These are phyloP conservation scores for Collybia sordida DNA, from an alignment of 768 basidiomycete species.

Conservation along the genomic window DNA sequence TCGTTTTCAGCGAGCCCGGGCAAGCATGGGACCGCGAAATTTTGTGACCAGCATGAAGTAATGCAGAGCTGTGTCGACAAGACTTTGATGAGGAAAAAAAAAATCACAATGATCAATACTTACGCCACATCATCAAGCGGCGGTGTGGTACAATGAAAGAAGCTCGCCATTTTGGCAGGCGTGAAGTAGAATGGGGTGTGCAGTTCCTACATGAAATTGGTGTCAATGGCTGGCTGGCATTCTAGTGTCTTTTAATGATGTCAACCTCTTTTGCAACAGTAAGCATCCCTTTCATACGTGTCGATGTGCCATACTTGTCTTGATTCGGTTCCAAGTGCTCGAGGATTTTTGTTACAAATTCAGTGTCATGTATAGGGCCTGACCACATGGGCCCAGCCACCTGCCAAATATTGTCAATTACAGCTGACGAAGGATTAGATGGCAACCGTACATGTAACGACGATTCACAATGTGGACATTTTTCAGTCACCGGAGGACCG, in stretches of 20 bases:
- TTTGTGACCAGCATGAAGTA: slow-evolving; percentile 81
- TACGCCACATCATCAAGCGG: slow-evolving; percentile 75
- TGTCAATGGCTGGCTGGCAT: slow-evolving; percentile 1
- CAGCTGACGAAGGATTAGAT: neutral
- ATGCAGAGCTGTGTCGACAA: slow-evolving; percentile 63
- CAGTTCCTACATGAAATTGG: slow-evolving; percentile 56
- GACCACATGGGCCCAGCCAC: slow-evolving; percentile 98
- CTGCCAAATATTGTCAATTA: slow-evolving; percentile 34
- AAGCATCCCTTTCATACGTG: slow-evolving; percentile 95
- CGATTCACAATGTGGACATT: slow-evolving; percentile 83
- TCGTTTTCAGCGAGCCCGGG: slow-evolving; percentile 89
- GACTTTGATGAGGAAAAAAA: neutral
- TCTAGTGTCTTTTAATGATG: slow-evolving; percentile 2
- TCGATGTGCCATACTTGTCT: slow-evolving; percentile 71
- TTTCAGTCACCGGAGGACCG: slow-evolving; percentile 64
- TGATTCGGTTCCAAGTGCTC: slow-evolving; percentile 65
- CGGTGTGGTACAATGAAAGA: slow-evolving; percentile 81
- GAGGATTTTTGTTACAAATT: slow-evolving; percentile 75
- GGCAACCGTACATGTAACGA: slow-evolving; percentile 62
- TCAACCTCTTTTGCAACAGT: slow-evolving; percentile 83
- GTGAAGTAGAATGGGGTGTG: slow-evolving; percentile 85
- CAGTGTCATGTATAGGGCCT: slow-evolving; percentile 75
- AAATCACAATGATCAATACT: slow-evolving; percentile 25
- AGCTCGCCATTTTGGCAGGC: slow-evolving; percentile 72
- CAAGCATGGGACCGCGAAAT: slow-evolving; percentile 91